These are phyloP conservation scores for Pseudogymnoascus pannorum DNA, from an alignment of 2,329 filamentous ascomycete species.

Conservation along the genomic window DNA sequence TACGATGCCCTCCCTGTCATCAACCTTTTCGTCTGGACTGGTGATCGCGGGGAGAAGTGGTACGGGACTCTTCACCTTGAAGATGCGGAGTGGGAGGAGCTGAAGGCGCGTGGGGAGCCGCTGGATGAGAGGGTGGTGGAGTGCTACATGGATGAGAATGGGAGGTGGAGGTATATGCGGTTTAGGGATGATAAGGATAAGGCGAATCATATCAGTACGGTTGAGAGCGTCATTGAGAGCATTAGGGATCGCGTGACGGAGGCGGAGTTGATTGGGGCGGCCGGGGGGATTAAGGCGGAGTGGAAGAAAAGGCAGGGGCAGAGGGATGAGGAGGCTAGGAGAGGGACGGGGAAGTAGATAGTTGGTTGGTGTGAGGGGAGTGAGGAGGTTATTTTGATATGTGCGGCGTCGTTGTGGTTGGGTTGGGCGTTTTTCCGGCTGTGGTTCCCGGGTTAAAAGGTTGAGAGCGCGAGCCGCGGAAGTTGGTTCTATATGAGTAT, in stretches of 20 bases:
- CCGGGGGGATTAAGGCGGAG: conserved; percentile 63
- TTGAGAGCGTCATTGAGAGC: conserved; percentile 80
- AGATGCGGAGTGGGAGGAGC: conserved; percentile 70
- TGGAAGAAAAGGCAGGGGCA: conserved; percentile 54
- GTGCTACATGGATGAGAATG: conserved; percentile 70
- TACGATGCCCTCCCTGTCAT: conserved; percentile 74
- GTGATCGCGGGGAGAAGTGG: conserved; percentile 41
- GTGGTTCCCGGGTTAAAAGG: neutral
- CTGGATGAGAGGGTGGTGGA: conserved; percentile 87
- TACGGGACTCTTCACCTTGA: conserved; percentile 65
- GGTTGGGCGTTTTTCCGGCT: neutral
- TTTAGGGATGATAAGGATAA: conserved; percentile 90
- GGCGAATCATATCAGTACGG: conserved; percentile 80
- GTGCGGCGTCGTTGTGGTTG: neutral
- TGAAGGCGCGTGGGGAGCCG: conserved; percentile 67
- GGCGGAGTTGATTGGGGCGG: conserved; percentile 66
- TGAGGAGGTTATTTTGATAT: neutral
- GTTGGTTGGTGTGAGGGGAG: neutral
- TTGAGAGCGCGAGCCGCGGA: neutral
- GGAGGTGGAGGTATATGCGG: conserved; percentile 77
- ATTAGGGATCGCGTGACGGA: conserved; percentile 81
- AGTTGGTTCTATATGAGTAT: neutral
- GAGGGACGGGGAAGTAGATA: conserved; percentile 14
- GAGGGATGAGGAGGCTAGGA: conserved; percentile 12
- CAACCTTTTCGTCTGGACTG: conserved; percentile 63